Conservation (phyloP, 2,329 filamentous ascomycete species). For the Colletotrichum caudatum region DNA sequence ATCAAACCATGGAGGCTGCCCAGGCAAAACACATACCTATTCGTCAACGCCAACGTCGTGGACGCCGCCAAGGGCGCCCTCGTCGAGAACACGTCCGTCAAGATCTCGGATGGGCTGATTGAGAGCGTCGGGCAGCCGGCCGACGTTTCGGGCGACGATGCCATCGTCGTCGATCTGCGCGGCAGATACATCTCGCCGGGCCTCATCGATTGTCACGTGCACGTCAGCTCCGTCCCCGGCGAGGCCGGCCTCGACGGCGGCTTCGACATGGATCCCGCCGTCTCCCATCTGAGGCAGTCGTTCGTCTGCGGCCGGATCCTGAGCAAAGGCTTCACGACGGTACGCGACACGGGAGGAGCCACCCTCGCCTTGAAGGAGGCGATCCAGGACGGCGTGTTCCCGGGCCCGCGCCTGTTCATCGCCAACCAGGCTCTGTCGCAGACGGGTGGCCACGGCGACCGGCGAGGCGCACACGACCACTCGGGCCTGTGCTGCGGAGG, state of each 20-base stretch:
- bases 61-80: constrained; percentile 53
- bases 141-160: neutral
- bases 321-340: constrained; percentile 67
- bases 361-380: constrained; percentile 66
- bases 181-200: constrained; percentile 50
- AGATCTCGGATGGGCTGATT: constrained; percentile 52
- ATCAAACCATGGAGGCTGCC: constrained; percentile 54
- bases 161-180: constrained; percentile 44
- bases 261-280: constrained; percentile 49
- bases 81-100: constrained; percentile 48
- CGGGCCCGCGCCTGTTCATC: constrained; percentile 68
- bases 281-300: constrained; percentile 59
- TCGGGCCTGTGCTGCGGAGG: constrained; percentile 59
- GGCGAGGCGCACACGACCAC: constrained; percentile 56
- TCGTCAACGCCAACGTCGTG: constrained; percentile 59
- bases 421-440: constrained; percentile 66
- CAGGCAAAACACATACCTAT: constrained; percentile 49
- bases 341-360: constrained; percentile 70
- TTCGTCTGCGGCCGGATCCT: constrained; percentile 64
- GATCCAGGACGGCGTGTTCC: constrained; percentile 65
- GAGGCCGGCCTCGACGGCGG: constrained; percentile 45
- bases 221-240: constrained; percentile 49
- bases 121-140: constrained; percentile 42
- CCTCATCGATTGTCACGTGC: constrained; percentile 52
- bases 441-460: constrained; percentile 69